Conservation (phyloP, 2,329 filamentous ascomycete genomes). For the Arachnomyces sp. region DNA sequence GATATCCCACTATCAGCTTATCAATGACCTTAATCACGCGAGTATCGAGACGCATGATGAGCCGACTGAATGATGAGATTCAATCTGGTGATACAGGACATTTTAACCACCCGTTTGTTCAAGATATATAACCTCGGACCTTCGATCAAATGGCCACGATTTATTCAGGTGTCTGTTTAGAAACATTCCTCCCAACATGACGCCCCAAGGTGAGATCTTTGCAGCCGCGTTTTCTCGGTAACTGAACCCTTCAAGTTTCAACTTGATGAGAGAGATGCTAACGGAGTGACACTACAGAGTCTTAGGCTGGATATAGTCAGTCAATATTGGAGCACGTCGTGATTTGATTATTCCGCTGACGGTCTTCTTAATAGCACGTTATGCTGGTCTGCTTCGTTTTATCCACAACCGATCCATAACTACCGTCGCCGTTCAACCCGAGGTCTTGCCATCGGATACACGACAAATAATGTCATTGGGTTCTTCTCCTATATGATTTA, state of each 20-base stretch:
- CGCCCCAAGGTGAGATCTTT: constrained; percentile 28
- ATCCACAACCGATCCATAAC: constrained; percentile 82
- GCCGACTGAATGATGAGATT: background rate
- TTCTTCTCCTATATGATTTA: constrained; percentile 65
- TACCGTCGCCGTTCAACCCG: constrained; percentile 66
- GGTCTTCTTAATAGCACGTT: constrained; percentile 43
- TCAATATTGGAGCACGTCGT: constrained; percentile 1
- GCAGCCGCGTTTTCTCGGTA: constrained; percentile 38
- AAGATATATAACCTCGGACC: too few species aligned
- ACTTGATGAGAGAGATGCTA: constrained; percentile 8
- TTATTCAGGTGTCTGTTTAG: background rate
- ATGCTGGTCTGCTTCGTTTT: constrained; percentile 84
- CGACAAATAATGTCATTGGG: constrained; percentile 59
- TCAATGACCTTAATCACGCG: constrained; percentile 9
- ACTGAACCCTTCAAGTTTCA: constrained; percentile 3
- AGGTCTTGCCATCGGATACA: constrained; percentile 84
- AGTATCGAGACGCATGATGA: background rate
- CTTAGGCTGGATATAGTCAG: constrained; percentile 66
- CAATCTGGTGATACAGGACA: too few species aligned
- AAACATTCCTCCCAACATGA: constrained; percentile 15
- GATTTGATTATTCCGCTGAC: background rate
- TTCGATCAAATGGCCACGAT: too few species aligned
- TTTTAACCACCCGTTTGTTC: too few species aligned
- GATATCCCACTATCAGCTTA: constrained; percentile 19
- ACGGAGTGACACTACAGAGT: constrained; percentile 40